Evolutionary conservation across 1,139 yeast species (phyloP), one percentile per base, ranked within the genome.

Genomic region (Yamadazyma atmosphaerica): DNA sequence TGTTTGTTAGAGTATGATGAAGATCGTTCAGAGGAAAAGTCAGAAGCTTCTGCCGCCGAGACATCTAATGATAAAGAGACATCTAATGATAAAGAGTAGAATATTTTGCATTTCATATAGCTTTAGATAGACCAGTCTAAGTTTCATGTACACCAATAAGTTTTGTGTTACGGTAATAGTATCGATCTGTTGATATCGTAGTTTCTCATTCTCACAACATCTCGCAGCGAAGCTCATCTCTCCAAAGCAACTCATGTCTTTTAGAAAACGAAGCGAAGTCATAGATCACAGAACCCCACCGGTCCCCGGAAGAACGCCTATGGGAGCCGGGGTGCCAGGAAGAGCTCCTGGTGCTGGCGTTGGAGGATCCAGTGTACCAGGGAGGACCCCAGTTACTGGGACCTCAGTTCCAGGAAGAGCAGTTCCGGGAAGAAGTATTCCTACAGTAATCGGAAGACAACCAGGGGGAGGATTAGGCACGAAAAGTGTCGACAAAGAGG

Each of bases 211-310:
- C n/a, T n/a, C n/a, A n/a, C n/a, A n/a, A n/a, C n/a, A n/a, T n/a
- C n/a, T 21, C 23, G 10, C 10, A 7, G 7, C 9, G 23, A 21
- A 35, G 15, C 24, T 16, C 23, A 28, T 16, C 31, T 5, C 10
- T 9, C n/a, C n/a, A n/a, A n/a, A 28, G 5, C 12, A 14, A 15
- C 31, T 17, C 23, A 83, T 83, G 89, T 82, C 89, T 3, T 83
- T 83, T 51, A 75, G 88, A 56, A 82, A 77, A 56, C 73, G 89
- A 68, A 74, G 85, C 33, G 89, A 83, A 36, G 73, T 81, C 1
- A 66, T 80, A 13, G 69, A 65, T 8, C 60, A 63, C 14, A 29
- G 50, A 36, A 32, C 49, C 26, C 34, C 42, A 39, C 24, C 44
- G 19, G 49, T 46, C 4, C 52, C 60, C 3, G 60, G 60, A 25